Percentiles rank a stretch among this genome's conserved stretches.
phyloP scores from a whole-genome alignment of 345 rosid genomes.

The Linum tenue region DNA sequence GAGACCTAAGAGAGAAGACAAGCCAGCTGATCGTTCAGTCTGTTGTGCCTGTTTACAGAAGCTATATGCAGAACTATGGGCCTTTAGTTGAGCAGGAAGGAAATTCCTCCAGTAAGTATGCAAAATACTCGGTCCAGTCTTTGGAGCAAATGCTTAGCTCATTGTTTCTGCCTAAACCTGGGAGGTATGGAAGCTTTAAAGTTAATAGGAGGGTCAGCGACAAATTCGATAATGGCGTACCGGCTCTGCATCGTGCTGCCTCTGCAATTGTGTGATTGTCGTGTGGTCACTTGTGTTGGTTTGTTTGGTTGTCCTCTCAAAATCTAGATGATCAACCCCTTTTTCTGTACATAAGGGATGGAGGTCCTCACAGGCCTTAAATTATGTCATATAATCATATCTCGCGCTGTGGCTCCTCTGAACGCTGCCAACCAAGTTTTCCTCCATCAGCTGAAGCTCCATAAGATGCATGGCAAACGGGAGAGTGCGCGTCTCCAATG shows the following conservation, averaged over 20 bases:
- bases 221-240: slow-evolving; percentile 46
- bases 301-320: not conserved
- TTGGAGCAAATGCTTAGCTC: slow-evolving; percentile 79
- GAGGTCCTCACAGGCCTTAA: not conserved
- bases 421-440: not conserved
- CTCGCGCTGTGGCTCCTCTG: too few relatives aligned
- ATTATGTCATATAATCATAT: too few relatives aligned
- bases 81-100: slow-evolving; percentile 88
- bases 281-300: not conserved
- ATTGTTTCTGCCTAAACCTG: slow-evolving; percentile 68
- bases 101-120: slow-evolving; percentile 54
- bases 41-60: slow-evolving; percentile 80
- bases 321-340: not conserved
- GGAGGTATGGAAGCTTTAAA: slow-evolving; percentile 82
- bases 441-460: not conserved
- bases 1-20: slow-evolving; percentile 81
- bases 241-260: slow-evolving; percentile 25
- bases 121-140: slow-evolving; percentile 70
- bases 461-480: not conserved
- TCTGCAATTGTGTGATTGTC: not conserved
- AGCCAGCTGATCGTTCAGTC: slow-evolving; percentile 71
- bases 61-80: slow-evolving; percentile 98
- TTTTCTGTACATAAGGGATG: not conserved
- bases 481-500: too few relatives aligned
- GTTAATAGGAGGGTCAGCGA: slow-evolving; percentile 42